A percentile compares a stretch with the other conserved stretches of the same genome.
These are phyloP conservation scores for Brassica incana DNA, from an alignment of 345 rosid genomes.

Conservation along the genomic window DNA sequence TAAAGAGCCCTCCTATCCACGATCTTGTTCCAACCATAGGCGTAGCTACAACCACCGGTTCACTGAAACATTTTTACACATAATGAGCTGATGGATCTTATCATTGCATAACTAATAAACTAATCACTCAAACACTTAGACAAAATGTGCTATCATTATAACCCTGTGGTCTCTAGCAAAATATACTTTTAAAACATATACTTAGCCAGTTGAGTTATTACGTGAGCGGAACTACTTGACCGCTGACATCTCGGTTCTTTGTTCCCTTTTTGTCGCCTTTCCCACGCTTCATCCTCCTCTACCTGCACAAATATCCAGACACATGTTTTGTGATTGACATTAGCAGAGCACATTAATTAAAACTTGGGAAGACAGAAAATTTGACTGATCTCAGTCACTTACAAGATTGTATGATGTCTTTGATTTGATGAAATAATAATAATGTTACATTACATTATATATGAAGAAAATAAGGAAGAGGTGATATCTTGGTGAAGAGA, in stretches of 20 bases:
- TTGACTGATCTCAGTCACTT: constrained; percentile 14
- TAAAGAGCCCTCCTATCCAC: constrained; percentile 89
- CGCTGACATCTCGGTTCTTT: constrained; percentile 67
- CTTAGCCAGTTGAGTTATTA: constrained; percentile 61
- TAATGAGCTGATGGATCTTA: constrained; percentile 2
- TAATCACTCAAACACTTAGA: not conserved
- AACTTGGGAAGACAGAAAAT: not conserved
- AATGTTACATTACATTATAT: not conserved
- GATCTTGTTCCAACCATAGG: constrained; percentile 94
- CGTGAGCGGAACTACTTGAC: constrained; percentile 58
- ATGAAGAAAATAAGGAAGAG: not conserved
- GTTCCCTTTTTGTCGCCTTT: constrained; percentile 68
- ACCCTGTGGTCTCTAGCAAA: constrained; percentile 25
- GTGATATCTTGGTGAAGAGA: constrained; percentile 29
- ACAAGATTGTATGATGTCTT: not conserved
- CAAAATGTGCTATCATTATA: not conserved
- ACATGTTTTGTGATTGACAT: not conserved
- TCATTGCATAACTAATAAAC: not conserved
- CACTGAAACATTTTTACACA: constrained; percentile 13
- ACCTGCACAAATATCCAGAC: constrained; percentile 51
- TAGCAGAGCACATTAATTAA: not conserved
- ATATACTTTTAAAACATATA: constrained; percentile 57
- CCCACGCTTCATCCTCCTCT: constrained; percentile 83
- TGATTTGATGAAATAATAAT: not conserved
- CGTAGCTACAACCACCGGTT: constrained; percentile 62